Evolutionary conservation across 169 alveolate species (phyloP).

Genomic region (Miamiensis avidus): DNA sequence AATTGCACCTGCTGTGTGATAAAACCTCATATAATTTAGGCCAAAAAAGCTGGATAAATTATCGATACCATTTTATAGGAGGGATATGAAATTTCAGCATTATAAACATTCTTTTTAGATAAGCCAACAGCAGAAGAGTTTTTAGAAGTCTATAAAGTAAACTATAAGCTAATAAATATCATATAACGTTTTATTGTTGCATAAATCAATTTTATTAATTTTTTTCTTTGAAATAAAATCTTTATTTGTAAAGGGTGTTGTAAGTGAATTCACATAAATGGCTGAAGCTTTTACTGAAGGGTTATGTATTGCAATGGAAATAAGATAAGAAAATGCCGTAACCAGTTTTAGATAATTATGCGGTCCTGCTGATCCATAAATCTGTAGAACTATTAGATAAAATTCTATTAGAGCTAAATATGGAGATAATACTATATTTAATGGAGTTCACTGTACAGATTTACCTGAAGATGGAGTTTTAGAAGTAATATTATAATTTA

Average conservation of each 20-base stretch:
- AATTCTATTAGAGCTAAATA: conserved; percentile 88
- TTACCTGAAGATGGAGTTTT: conserved; percentile 88
- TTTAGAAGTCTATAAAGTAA: conserved; percentile 88
- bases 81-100: conserved; percentile 88
- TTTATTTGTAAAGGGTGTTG: conserved; percentile 40
- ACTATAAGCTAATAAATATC: not conserved
- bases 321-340: conserved; percentile 88
- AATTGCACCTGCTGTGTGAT: conserved; percentile 88
- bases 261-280: conserved; percentile 79
- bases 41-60: conserved; percentile 82
- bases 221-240: too few species aligned
- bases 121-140: conserved; percentile 87
- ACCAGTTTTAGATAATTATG: conserved; percentile 79
- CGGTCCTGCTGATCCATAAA: conserved; percentile 93
- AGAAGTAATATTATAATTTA: conserved; percentile 74
- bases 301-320: conserved; percentile 86
- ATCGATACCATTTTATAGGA: conserved; percentile 77
- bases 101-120: conserved; percentile 83
- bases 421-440: conserved; percentile 86
- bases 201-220: too few species aligned
- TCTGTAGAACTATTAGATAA: conserved; percentile 83
- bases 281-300: conserved; percentile 88
- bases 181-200: not conserved
- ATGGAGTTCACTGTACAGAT: conserved; percentile 93
- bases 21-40: conserved; percentile 80